Percentiles rank a stretch among this genome's conserved stretches.
phyloP scores from a whole-genome alignment of 148 eudicot species.

The Cornus suecica region DNA sequence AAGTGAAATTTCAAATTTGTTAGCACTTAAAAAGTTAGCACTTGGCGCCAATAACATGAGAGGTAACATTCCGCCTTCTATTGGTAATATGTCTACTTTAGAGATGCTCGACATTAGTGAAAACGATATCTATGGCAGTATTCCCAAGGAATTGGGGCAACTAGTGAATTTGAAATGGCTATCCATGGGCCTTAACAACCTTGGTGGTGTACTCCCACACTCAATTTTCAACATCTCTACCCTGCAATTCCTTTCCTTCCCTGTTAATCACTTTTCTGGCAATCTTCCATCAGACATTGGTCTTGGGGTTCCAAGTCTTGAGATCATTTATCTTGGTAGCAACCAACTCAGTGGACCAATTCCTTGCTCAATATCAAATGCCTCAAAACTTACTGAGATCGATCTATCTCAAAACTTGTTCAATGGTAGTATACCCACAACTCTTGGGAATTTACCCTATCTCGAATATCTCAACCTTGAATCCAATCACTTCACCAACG shows the following conservation, averaged over 20 bases:
- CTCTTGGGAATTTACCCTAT: neutral
- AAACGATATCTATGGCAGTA: neutral
- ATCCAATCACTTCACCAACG: neutral
- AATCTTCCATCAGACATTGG: neutral
- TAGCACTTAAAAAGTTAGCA: too few relatives aligned
- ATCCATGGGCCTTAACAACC: neutral
- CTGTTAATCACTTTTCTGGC: neutral
- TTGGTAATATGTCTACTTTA: neutral
- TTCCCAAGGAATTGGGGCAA: neutral
- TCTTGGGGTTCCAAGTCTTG: neutral
- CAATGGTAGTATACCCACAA: neutral
- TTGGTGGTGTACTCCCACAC: neutral
- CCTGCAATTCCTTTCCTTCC: neutral
- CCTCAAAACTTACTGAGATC: neutral
- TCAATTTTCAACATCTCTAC: neutral
- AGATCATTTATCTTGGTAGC: neutral
- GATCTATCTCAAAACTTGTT: neutral
- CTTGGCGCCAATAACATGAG: neutral
- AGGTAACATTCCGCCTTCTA: neutral
- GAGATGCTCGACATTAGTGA: too few relatives aligned
- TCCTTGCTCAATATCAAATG: neutral
- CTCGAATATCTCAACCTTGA: neutral
- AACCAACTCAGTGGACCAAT: neutral
- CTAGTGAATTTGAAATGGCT: neutral
- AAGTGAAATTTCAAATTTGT: too few relatives aligned